Evolutionary conservation across 2,329 filamentous ascomycete genomes (phyloP), one percentile per base, ranked within the genome.

Genomic region (Cladosporium oxysporum): DNA sequence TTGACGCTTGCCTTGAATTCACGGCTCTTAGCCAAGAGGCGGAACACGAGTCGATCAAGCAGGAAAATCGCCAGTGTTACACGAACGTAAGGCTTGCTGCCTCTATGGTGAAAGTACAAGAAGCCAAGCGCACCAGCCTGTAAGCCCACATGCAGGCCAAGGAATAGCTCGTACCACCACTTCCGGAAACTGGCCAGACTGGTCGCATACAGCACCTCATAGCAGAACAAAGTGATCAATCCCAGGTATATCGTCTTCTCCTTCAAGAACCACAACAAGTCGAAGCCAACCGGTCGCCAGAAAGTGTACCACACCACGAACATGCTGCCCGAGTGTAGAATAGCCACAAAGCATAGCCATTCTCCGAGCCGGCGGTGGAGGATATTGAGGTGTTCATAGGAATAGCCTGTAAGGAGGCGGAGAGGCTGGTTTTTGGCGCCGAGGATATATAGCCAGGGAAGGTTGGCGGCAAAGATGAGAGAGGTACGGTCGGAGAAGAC

Each of bases 391-490:
- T 85, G 83, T 75, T 90, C 88, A 71, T 90, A 90, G 0, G 87
- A 89, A 68, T 84, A 83, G 4, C 88, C 87, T 0, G 87, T 89
- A 21, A 90, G 77, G 1, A 81, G 70, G 66, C 85, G 84, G 37
- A 90, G 72, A 0, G 88, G 88, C 68, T 89, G 87, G 66, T 87
- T 90, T 74, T 90, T 91, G 35, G 88, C 88, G 1, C 85, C 83
- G 3, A 90, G 79, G 5, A 90, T 78, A 73, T 90, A 90, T 3
- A 90, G 79, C 47, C 84, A 75, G 3, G 83, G 83, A 1, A 85
- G 75, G 65, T 85, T 85, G 12, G 80, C 79, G 18, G 79, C 79
- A 69, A 85, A 84, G 2, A 88, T 72, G 50, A 84, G 79, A 5
- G 85, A 85, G 44, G 83, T 81, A 33, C 86, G 80, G 71, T 89